Evolutionary conservation across 1,284 basidiomycete species (phyloP).

Genomic region (Cerrena zonata): DNA sequence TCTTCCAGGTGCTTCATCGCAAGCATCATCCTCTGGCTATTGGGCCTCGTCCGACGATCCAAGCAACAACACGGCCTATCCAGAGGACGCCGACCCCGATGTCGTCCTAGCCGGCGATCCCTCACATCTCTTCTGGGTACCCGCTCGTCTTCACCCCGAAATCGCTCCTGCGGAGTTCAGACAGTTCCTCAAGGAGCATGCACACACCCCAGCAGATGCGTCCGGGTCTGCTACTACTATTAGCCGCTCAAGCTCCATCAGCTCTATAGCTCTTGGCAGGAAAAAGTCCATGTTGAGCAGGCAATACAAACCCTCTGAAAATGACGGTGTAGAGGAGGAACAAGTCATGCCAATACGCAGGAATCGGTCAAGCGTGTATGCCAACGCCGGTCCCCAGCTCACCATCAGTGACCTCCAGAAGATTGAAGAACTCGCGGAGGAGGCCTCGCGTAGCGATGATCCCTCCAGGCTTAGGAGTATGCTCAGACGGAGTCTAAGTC

Average conservation of each 20-base stretch:
- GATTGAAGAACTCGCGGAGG: constrained; percentile 87
- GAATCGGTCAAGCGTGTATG: constrained; percentile 60
- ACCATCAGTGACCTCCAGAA: constrained; percentile 90
- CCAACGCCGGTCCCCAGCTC: constrained; percentile 62
- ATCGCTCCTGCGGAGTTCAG: constrained; percentile 95
- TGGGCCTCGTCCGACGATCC: constrained; percentile 42
- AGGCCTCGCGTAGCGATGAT: constrained; percentile 78
- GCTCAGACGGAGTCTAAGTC: constrained; percentile 80
- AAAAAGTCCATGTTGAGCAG: constrained; percentile 87
- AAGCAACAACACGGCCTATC: constrained; percentile 42
- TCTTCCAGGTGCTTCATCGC: constrained; percentile 62
- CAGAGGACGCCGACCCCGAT: constrained; percentile 35
- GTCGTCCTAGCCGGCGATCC: constrained; percentile 54
- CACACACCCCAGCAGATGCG: constrained; percentile 47
- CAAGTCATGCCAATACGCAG: constrained; percentile 63
- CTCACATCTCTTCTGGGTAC: constrained; percentile 93
- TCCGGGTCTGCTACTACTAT: constrained; percentile 27
- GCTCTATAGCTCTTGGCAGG: constrained; percentile 54
- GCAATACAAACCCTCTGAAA: constrained; percentile 74
- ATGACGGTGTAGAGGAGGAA: constrained; percentile 65
- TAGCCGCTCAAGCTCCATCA: constrained; percentile 29
- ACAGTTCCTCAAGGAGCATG: constrained; percentile 90
- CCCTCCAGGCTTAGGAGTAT: constrained; percentile 78
- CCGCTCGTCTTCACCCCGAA: constrained; percentile 92
- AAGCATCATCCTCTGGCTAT: constrained; percentile 46